A percentile compares a stretch with the other conserved stretches of the same genome.
phyloP scores from a whole-genome alignment of 768 basidiomycete genomes.

The Auriculariales sp. region DNA sequence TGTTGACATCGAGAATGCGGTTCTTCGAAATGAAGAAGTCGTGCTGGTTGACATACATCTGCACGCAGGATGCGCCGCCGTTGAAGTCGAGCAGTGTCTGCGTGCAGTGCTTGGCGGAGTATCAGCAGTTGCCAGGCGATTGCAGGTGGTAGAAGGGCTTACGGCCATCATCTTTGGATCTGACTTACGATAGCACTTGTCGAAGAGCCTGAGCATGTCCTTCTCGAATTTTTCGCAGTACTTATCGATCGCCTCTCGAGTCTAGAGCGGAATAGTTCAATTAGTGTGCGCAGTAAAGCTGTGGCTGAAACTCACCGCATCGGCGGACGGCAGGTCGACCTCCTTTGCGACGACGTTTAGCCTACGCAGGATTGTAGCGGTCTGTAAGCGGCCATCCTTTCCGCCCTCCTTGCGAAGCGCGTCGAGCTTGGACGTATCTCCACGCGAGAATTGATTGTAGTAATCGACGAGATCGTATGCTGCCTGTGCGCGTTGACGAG shows the following conservation, averaged over 20 bases:
- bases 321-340: constrained; percentile 73
- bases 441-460: constrained; percentile 82
- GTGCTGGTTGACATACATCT: constrained; percentile 98
- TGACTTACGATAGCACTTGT: constrained; percentile 87
- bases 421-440: constrained; percentile 62
- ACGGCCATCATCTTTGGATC: constrained; percentile 99
- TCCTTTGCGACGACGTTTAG: constrained; percentile 84
- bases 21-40: constrained; percentile 92
- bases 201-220: constrained; percentile 93
- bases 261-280: constrained; percentile 26
- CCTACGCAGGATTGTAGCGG: constrained; percentile 75
- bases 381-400: constrained; percentile 72
- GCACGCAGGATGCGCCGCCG: constrained; percentile 90
- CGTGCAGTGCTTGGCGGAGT: constrained; percentile 78
- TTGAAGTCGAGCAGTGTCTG: constrained; percentile 96
- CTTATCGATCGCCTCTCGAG: constrained; percentile 82
- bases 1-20: constrained; percentile 53
- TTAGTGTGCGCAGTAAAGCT: background rate
- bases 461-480: constrained; percentile 88
- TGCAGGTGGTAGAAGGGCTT: constrained; percentile 13
- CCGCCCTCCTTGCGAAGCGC: constrained; percentile 70
- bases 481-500: constrained; percentile 84
- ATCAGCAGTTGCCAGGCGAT: constrained; percentile 4
- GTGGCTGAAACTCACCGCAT: constrained; percentile 37
- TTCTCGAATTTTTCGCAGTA: constrained; percentile 99